A percentile compares a stretch with the other conserved stretches of the same genome.
Evolutionary conservation across 208 protist species (phyloP).

Genomic region (Spongospora subterranea): DNA sequence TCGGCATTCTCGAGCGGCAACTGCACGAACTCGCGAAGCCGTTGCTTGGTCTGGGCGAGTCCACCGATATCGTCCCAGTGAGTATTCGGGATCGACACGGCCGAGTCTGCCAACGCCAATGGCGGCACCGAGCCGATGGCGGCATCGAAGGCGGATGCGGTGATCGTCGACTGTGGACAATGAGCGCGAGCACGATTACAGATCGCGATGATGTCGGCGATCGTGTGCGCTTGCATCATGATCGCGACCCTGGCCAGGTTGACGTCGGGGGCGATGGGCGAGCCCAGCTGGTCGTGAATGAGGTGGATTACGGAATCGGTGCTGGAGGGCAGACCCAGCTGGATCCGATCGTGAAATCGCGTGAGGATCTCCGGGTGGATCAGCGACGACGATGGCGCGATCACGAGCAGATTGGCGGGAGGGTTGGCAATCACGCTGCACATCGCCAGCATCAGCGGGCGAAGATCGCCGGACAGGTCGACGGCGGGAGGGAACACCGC

Average conservation of each 20-base stretch:
- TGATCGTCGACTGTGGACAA: too few species aligned
- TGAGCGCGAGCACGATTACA: neutral
- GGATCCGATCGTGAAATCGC: neutral
- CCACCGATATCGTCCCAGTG: conserved; percentile 50
- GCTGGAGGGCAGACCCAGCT: neutral
- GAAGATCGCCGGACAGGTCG: too few species aligned
- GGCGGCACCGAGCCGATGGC: neutral
- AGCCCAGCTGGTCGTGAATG: too few species aligned
- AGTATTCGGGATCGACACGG: neutral
- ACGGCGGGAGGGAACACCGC: too few species aligned
- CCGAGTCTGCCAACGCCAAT: neutral
- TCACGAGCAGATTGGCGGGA: neutral
- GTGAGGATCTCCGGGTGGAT: neutral
- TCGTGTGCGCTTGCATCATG: neutral
- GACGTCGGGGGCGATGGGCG: neutral
- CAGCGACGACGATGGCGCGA: neutral
- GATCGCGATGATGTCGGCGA: conserved; percentile 39
- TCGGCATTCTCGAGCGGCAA: neutral
- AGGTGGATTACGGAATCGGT: neutral
- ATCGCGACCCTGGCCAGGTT: neutral
- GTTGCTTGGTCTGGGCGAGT: neutral
- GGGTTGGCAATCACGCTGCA: neutral
- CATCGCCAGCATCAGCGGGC: too few species aligned
- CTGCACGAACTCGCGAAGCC: neutral
- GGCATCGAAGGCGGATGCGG: neutral